Evolutionary conservation across 345 rosid genomes (phyloP).

Genomic region (Citrus sinensis): DNA sequence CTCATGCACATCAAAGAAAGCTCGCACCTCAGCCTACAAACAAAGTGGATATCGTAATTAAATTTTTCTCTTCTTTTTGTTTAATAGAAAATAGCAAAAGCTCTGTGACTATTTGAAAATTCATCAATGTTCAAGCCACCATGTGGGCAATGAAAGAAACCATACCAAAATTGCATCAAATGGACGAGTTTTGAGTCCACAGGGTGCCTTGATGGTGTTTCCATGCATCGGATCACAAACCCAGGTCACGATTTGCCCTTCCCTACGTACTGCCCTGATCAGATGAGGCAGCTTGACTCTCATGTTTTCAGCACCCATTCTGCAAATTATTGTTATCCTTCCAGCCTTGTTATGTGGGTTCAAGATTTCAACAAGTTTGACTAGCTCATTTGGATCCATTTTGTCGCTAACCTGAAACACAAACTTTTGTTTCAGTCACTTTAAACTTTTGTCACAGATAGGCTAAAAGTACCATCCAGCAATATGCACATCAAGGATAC

Average conservation of each 20-base stretch:
- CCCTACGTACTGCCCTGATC: constrained; percentile 57
- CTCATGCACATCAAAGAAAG: constrained; percentile 61
- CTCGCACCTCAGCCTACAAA: constrained; percentile 50
- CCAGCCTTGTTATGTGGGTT: constrained; percentile 62
- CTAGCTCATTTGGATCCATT: constrained; percentile 64
- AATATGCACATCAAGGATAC: neutral
- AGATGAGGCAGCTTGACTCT: constrained; percentile 59
- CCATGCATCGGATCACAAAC: constrained; percentile 72
- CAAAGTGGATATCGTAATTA: neutral
- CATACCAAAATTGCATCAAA: constrained; percentile 62
- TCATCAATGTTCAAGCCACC: neutral
- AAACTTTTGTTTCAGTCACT: constrained; percentile 15
- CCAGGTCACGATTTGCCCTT: constrained; percentile 68
- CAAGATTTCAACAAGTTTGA: constrained; percentile 50
- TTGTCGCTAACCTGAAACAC: constrained; percentile 54
- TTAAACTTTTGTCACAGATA: neutral
- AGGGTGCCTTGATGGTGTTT: constrained; percentile 66
- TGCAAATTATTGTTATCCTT: constrained; percentile 47
- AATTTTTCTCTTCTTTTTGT: neutral
- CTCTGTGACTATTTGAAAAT: neutral
- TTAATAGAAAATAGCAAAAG: neutral
- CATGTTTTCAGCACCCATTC: constrained; percentile 74
- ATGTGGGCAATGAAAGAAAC: constrained; percentile 3
- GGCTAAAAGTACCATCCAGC: neutral
- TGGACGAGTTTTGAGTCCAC: constrained; percentile 66